These are phyloP conservation scores for Pseudocercospora eumusae DNA, from an alignment of 2,329 filamentous ascomycete genomes.

Conservation along the genomic window DNA sequence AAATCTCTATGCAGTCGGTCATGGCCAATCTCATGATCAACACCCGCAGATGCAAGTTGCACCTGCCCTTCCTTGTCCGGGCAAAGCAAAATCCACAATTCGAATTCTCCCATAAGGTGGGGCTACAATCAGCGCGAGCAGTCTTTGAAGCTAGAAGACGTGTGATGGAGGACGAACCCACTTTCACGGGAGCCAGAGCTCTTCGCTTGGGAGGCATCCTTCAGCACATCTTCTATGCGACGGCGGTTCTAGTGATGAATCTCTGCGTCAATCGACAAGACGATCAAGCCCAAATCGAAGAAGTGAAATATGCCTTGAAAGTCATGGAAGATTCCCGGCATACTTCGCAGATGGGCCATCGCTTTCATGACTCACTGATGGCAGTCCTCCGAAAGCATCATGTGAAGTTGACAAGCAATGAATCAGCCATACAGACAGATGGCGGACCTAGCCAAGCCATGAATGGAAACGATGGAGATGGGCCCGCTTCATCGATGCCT, in stretches of 20 bases:
- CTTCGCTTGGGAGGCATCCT: conserved; percentile 25
- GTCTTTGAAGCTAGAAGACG: conserved; percentile 21
- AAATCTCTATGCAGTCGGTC: conserved; percentile 18
- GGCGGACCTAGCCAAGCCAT: neutral
- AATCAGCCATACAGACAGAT: conserved; percentile 1
- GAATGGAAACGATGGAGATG: neutral
- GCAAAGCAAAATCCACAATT: conserved; percentile 25
- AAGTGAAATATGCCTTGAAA: conserved; percentile 30
- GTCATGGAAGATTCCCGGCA: conserved; percentile 29
- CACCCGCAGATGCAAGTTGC: conserved; percentile 33
- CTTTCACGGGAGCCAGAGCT: conserved; percentile 1
- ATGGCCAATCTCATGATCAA: conserved; percentile 30
- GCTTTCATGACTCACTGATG: conserved; percentile 31
- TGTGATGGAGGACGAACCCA: conserved; percentile 11
- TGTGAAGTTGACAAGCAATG: conserved; percentile 23
- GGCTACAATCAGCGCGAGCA: conserved; percentile 30
- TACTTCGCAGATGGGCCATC: conserved; percentile 22
- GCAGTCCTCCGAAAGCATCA: conserved; percentile 32
- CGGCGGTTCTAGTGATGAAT: conserved; percentile 35
- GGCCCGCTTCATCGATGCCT: neutral
- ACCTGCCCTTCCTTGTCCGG: conserved; percentile 35
- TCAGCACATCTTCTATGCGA: conserved; percentile 35
- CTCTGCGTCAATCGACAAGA: conserved; percentile 32
- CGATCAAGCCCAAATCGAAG: conserved; percentile 16
- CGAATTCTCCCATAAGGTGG: conserved; percentile 26